Evolutionary conservation across 352 stramenopile genomes (phyloP), one percentile per base, ranked within the genome.

Genomic region (Phytophthora parvispora): DNA sequence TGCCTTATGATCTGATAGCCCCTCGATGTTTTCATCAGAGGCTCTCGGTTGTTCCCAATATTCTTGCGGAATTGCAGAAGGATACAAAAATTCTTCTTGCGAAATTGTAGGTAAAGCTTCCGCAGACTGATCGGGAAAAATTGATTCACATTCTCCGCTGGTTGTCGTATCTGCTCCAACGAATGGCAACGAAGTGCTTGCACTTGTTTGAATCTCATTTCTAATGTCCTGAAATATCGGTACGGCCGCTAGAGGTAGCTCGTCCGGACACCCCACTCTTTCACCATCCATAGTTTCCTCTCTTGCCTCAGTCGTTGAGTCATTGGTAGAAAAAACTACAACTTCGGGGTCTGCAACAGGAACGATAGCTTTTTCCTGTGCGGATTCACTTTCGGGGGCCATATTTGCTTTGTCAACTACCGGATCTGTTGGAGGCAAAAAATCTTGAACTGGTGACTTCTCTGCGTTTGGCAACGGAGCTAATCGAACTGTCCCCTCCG

Each of bases 11-110:
- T 20, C 9, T 6, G 8, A 13, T 9, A 50, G 7, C 9, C 18
- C 42, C 5, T 28, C 20, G 8, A 6, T 50, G n/a, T 50, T 2
- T 50, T 15, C 42, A 15, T 45, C 22, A 32, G 52, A 2, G 18
- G 22, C 31, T 50, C 15, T 12, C 13, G 24, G 36, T 10, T 69
- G 64, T 64, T 72, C 64, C 63, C 69, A 76, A 25, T 63, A 77
- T 36, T 9, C 55, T 69, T 65, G 47, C 22, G 34, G 51, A 43
- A 29, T 10, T 25, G 45, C 52, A 20, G 18, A 38, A 27, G 40
- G 48, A 15, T 31, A 42, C 22, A 20, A 6, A 27, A 28, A 13
- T 36, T 62, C 25, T 52, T n/a, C 16, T 4, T 40, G n/a, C 18
- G 25, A 8, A 38, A 29, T 7, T 15, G 45, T n/a, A 4, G 8